Evolutionary conservation across 495 filamentous ascomycete genomes (phyloP), one percentile per base, ranked within the genome.

Genomic region (Xylaria acuta): DNA sequence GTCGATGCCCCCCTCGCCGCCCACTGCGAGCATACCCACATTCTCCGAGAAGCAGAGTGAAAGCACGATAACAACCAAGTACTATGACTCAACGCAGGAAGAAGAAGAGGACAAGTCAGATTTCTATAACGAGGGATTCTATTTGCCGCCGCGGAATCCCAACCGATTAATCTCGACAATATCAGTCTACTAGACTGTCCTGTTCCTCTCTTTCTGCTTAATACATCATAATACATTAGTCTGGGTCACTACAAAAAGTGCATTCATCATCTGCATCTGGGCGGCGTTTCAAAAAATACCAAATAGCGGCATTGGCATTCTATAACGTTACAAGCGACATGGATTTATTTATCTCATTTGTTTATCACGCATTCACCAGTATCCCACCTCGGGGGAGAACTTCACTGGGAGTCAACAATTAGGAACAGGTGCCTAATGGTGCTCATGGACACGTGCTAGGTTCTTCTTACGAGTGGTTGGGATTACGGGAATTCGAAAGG

Each of bases 1-100:
- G 75, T 86, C 89, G 38, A 92, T 93, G 86, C 94, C 95, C 41
- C 90, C 92, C n/a, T 97, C 95, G 67, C 95, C 95, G 60, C 92
- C 91, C 5, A 85, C 89, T 2, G 81, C 91, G 69, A 72, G 82
- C 43, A 84, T 94, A 66, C 87, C 92, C 73, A 83, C 90, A 47
- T 93, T 95, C 78, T 85, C 90, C 49, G 88, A 92, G 74, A 93
- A 95, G 84, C 81, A 89, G 80, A 74, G 83, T 67, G 84, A 89
- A 76, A 81, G 85, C 62, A 87, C 87, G 77, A 78, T 85, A 70
- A 86, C 82, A 54, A 85, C 86, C 71, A 81, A 86, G 63, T 86
- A 87, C 79, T 86, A 82, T 79, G 81, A 80, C 60, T 71, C 76
- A 67, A 74, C 71, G 45, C 77, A 78, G 71, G 76, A 78, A 22